Percentiles rank a stretch among this genome's conserved stretches.
These are phyloP conservation scores for Lactarius indigo DNA, from an alignment of 768 basidiomycete genomes.

Conservation along the genomic window DNA sequence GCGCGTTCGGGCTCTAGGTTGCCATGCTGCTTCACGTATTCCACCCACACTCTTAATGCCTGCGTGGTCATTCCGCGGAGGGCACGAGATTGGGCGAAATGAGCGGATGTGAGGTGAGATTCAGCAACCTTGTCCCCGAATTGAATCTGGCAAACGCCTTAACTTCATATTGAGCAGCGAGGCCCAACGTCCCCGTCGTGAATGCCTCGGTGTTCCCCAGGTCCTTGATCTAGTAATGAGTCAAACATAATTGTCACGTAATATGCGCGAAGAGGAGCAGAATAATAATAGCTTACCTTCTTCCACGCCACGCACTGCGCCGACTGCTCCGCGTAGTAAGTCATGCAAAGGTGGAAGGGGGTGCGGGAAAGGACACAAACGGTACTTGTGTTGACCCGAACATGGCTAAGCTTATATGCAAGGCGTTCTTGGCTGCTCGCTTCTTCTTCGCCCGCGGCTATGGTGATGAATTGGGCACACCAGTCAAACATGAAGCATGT, in stretches of 20 bases:
- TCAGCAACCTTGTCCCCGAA: not conserved
- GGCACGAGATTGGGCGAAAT: not conserved
- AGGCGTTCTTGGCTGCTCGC: not conserved
- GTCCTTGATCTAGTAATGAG: not conserved
- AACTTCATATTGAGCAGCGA: constrained; percentile 7
- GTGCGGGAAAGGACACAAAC: not conserved
- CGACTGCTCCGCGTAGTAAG: constrained; percentile 1
- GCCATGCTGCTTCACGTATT: constrained; percentile 6
- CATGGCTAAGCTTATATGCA: not conserved
- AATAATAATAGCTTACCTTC: not conserved
- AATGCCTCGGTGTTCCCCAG: not conserved
- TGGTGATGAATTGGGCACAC: not conserved
- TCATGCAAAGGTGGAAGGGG: not conserved
- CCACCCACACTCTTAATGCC: constrained; percentile 8
- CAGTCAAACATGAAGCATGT: not conserved
- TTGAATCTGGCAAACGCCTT: not conserved
- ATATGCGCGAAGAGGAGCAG: not conserved
- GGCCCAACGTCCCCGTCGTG: constrained; percentile 6
- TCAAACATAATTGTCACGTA: not conserved
- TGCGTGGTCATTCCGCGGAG: not conserved
- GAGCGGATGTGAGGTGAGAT: not conserved
- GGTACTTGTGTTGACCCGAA: not conserved
- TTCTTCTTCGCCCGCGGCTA: not conserved
- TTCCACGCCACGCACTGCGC: constrained; percentile 8
- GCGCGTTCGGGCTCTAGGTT: not conserved